Percentiles rank a stretch among this genome's conserved stretches.
These are phyloP conservation scores for Orbilia blumenaviensis DNA, from an alignment of 2,329 filamentous ascomycete species.

Conservation along the genomic window DNA sequence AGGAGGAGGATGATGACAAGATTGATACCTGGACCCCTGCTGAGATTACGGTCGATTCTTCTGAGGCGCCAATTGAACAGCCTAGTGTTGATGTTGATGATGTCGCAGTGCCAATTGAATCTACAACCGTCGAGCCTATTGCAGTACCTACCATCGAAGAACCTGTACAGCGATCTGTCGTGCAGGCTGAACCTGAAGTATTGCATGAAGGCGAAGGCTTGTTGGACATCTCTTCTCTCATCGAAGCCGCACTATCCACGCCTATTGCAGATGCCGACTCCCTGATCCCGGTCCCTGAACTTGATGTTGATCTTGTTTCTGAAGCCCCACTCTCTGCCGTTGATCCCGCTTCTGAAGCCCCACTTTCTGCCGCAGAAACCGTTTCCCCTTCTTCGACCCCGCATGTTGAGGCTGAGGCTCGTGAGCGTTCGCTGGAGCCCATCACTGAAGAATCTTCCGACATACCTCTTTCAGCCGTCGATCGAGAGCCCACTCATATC, in stretches of 20 bases:
- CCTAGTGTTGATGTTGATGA: conserved; percentile 5
- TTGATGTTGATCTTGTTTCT: conserved; percentile 4
- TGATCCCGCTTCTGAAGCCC: background rate
- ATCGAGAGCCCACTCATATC: background rate
- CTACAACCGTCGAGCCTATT: background rate
- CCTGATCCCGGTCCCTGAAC: conserved; percentile 24
- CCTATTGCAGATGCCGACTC: conserved; percentile 44
- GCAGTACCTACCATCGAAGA: background rate
- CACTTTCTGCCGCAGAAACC: background rate
- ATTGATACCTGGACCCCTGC: conserved; percentile 4
- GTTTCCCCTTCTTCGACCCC: background rate
- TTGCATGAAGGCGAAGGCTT: conserved; percentile 10
- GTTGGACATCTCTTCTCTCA: conserved; percentile 37
- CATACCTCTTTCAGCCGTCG: background rate
- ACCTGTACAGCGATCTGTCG: conserved; percentile 7
- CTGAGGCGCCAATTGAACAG: background rate
- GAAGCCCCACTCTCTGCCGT: background rate
- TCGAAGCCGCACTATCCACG: conserved; percentile 42
- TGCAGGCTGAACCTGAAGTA: conserved; percentile 3
- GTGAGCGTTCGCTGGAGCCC: background rate
- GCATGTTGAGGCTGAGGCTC: background rate
- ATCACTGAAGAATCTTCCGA: background rate
- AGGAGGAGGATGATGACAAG: background rate
- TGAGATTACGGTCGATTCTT: background rate
- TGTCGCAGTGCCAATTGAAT: conserved; percentile 7